Evolutionary conservation across 2,329 filamentous ascomycete genomes (phyloP).

Genomic region (Fusarium clavum): DNA sequence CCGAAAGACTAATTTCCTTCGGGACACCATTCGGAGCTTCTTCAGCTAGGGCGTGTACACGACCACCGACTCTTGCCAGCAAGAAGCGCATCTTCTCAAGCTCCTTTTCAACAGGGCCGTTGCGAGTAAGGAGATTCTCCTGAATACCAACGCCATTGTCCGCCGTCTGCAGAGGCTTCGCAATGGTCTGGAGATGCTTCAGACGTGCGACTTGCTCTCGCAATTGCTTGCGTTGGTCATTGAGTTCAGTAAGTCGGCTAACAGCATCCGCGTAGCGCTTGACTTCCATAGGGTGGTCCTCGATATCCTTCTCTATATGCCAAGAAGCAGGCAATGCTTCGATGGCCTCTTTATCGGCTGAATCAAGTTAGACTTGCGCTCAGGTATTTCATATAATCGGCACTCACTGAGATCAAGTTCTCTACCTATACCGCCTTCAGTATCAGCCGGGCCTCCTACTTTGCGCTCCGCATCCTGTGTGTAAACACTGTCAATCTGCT

Average conservation of each 20-base stretch:
- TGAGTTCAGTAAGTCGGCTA: slow-evolving; percentile 61
- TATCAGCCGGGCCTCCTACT: slow-evolving; percentile 52
- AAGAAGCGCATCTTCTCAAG: slow-evolving; percentile 74
- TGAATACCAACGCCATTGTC: slow-evolving; percentile 61
- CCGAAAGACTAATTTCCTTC: slow-evolving; percentile 17
- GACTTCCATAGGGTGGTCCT: slow-evolving; percentile 59
- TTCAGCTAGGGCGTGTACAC: slow-evolving; percentile 53
- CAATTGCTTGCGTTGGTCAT: slow-evolving; percentile 51
- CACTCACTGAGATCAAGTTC: slow-evolving; percentile 60
- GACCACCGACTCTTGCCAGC: slow-evolving; percentile 68
- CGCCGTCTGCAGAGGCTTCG: slow-evolving; percentile 57
- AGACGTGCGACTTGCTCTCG: slow-evolving; percentile 59
- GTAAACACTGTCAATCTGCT: slow-evolving; percentile 77
- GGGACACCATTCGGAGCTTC: slow-evolving; percentile 4
- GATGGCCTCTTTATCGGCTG: slow-evolving; percentile 59
- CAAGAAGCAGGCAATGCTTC: slow-evolving; percentile 61
- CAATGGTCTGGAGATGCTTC: slow-evolving; percentile 60
- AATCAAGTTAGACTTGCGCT: background rate
- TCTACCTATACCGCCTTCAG: slow-evolving; percentile 52
- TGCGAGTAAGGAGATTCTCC: slow-evolving; percentile 73
- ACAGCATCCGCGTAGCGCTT: slow-evolving; percentile 64
- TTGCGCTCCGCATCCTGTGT: slow-evolving; percentile 59
- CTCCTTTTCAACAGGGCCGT: slow-evolving; percentile 74
- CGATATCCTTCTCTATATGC: slow-evolving; percentile 55
- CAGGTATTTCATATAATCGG: background rate